Evolutionary conservation across 441 rosid genomes (phyloP).

Genomic region (Gossypium davidsonii): DNA sequence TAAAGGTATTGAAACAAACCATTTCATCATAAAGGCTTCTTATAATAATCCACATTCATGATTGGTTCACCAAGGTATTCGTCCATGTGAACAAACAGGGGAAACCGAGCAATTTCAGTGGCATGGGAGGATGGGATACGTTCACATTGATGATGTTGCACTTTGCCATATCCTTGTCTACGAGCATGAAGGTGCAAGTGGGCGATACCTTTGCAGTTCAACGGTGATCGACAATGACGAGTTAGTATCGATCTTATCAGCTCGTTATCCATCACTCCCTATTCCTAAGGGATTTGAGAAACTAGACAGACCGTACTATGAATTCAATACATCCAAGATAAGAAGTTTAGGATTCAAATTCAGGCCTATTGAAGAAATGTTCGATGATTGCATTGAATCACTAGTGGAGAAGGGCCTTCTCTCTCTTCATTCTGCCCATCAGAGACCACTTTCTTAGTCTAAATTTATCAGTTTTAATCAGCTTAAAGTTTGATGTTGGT

Average conservation of each 20-base stretch:
- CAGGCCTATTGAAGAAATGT: conserved; percentile 64
- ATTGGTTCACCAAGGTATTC: not conserved
- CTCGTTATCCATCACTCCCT: conserved; percentile 54
- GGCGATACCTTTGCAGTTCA: conserved; percentile 65
- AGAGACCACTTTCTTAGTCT: not conserved
- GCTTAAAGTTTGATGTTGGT: not conserved
- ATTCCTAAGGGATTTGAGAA: conserved; percentile 54
- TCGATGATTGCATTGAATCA: conserved; percentile 66
- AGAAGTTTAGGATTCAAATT: conserved; percentile 53
- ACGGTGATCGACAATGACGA: conserved; percentile 46
- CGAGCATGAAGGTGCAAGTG: conserved; percentile 40
- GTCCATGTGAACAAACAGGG: conserved; percentile 34
- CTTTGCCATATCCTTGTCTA: conserved; percentile 60
- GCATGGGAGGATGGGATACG: conserved; percentile 85
- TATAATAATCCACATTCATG: not conserved
- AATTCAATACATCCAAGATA: conserved; percentile 54
- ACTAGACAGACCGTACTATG: conserved; percentile 46
- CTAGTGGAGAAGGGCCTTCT: conserved; percentile 55
- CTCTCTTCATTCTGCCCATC: conserved; percentile 5
- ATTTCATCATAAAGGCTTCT: not conserved
- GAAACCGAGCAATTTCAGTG: conserved; percentile 52
- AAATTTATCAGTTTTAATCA: not conserved
- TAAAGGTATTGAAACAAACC: conserved; percentile 30
- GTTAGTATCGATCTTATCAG: conserved; percentile 39
- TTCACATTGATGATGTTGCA: conserved; percentile 77